Evolutionary conservation across 805 yeast species (phyloP), one percentile per base, ranked within the genome.

Genomic region (Spathaspora gorwiae): DNA sequence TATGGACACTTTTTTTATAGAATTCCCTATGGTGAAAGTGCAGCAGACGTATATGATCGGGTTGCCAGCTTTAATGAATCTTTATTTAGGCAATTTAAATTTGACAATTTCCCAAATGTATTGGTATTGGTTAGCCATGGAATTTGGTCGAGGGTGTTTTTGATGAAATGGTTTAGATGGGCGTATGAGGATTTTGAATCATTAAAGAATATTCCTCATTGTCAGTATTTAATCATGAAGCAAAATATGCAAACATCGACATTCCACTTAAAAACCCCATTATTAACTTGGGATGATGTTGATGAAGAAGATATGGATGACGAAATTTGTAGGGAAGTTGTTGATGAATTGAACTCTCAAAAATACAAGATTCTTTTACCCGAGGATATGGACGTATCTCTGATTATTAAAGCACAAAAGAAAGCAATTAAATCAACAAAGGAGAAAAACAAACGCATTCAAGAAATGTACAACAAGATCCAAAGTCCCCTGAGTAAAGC

Each of bases 91-190:
- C 94, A 87, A 60, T 90, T 90, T 57, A 79, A 79, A 48, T 61
- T 70, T 39, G 82, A 77, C 13, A 74, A 79, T 54, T 87, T 87
- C 59, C 90, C 97, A n/a, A 79, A 80, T 47, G 84, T 90, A 14
- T 73, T 89, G 35, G 89, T 90, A 2, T 66, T 90, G 36, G 96
- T 90, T 35, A 86, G 96, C 5, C 97, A 90, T 61, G 97, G 97
- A 8, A 87, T 90, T 12, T 89, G 95, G 92, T 86, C 95, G 4
- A 72, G 97, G 35, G 97, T 90, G 7, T 90, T 90, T 55, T 64
- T 90, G 37, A 89, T 90, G 90, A 87, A 90, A 56, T 90, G 97
- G 97, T 90, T 81, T 61, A 72, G 96, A 47, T 90, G 97, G 97
- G 76, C 85, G 1, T 92, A 85, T 58, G 97, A 90, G 60, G 81